A percentile compares a stretch with the other conserved stretches of the same genome.
These are phyloP conservation scores for Bisporella sp. DNA, from an alignment of 2,329 filamentous ascomycete genomes.

Conservation along the genomic window DNA sequence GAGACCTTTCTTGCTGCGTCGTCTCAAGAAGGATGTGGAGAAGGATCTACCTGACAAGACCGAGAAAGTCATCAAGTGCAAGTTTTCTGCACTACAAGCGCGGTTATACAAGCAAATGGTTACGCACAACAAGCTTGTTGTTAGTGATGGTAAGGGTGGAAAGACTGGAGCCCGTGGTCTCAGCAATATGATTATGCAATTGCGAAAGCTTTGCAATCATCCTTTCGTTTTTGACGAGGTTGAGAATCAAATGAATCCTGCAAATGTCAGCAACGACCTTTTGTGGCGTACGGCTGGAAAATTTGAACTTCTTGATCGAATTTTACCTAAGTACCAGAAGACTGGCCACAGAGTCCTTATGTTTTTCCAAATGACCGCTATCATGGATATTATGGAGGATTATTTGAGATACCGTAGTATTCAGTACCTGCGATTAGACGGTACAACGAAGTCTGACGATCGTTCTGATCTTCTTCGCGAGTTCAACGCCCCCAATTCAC, in stretches of 20 bases:
- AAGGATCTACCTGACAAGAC: slow-evolving; percentile 98
- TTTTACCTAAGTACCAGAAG: slow-evolving; percentile 86
- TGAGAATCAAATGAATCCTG: slow-evolving; percentile 95
- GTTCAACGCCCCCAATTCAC: slow-evolving; percentile 85
- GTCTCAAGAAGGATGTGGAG: slow-evolving; percentile 98
- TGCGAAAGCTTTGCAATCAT: slow-evolving; percentile 98
- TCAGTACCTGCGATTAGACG: slow-evolving; percentile 86
- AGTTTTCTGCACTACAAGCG: slow-evolving; percentile 88
- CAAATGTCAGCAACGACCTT: slow-evolving; percentile 80
- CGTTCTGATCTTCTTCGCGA: slow-evolving; percentile 81
- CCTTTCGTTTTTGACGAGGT: slow-evolving; percentile 98
- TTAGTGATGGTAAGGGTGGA: slow-evolving; percentile 91
- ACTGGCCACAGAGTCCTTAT: slow-evolving; percentile 94
- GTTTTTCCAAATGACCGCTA: slow-evolving; percentile 99
- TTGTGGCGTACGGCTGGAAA: slow-evolving; percentile 95
- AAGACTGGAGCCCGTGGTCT: slow-evolving; percentile 91
- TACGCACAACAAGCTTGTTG: slow-evolving; percentile 87
- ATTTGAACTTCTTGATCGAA: slow-evolving; percentile 88
- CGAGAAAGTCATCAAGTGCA: slow-evolving; percentile 98
- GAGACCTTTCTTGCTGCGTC: slow-evolving; percentile 91
- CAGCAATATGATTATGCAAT: slow-evolving; percentile 99
- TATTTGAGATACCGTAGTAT: slow-evolving; percentile 80
- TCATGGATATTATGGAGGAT: slow-evolving; percentile 99
- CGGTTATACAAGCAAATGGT: slow-evolving; percentile 97
- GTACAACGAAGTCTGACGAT: slow-evolving; percentile 96